Base-by-base conservation (phyloP, 305 asterid species). In the Ilex paraguariensis region DNA sequence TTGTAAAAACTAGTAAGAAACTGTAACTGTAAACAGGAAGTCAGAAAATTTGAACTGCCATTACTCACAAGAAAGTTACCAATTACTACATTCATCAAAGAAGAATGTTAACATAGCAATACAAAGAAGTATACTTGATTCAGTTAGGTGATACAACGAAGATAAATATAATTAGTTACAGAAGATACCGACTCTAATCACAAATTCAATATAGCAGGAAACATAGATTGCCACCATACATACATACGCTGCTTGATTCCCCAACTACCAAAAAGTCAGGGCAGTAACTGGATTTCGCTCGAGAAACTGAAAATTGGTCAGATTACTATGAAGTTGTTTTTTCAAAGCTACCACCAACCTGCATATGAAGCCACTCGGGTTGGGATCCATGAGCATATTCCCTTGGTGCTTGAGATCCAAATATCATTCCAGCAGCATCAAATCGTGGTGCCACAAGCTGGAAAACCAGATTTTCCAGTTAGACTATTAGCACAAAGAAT, bases 311-410 rank as follows among this genome's bases (percentile, higher is more conserved):
- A 5, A 36, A 36, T 36, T 36, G 7, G 42, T 36, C 42, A 8
- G 42, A 8, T 36, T 36, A 36, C 40, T 60, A 57, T 83, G 76
- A 76, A 50, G 84, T 68, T 31, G 76, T 77, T 75, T 84, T 71
- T 65, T 84, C 89, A 39, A 80, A 84, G 59, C 81, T 78, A 75
- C 70, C 72, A 67, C 95, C 89, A 31, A 84, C 74, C 75, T 87
- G 96, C 95, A 84, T 81, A 74, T 88, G 96, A 64, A 84, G 94
- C 98, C 96, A 88, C 79, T 88, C 94, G 3, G 84, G 69, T 64
- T 78, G 92, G 14, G 88, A 21, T 67, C 85, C 91, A 66, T 84
- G 80, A 13, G 79, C 74, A 56, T 81, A 83, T 61, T 80, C 95
- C 54, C 79, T 79, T 21, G 86, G 78, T 62, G 87, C 68, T 76